Base-by-base conservation (phyloP, 192 early-diverging fungal genomes). In the Mortierella hygrophila region DNA sequence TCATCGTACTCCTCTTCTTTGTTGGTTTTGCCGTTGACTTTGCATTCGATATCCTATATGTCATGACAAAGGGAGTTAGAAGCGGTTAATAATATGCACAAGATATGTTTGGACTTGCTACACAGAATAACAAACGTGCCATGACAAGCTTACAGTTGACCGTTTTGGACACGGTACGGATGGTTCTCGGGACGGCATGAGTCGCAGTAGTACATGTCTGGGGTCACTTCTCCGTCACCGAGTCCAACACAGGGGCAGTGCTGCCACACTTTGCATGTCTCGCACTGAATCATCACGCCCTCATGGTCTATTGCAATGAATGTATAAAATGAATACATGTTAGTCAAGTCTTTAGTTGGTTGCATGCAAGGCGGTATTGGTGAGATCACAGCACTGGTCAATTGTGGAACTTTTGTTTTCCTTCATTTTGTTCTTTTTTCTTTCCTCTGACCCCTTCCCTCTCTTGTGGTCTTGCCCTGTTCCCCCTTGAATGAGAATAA, bases 1-100 rank as follows among this genome's bases (percentile, higher is more conserved):
- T 92, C 82, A 91, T 82, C 5, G 91, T 92, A 82, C 88, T 92
- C 26, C 91, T 70, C 77, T 90, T 90, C 49, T 92, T 92, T 38
- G 91, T 88, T 26, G 87, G 76, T 55, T 90, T 91, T 52, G 81
- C 79, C 38, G 29, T 72, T 63, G 81, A 54, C 60, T 85, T 85
- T 47, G 82, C 70, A 57, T 71, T 79, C 35, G 78, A 80, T 38
- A 85, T 46, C 1, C 83, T 85, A 68, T 26, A 68, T 57, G 42
- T 10, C 46, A 49, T 47, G 65, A 52, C 1, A 16, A 21, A 32
- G 21, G 6, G 35, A 8, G 18, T 52, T 52, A 35, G 0, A 20
- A 15, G 32, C 26, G 69, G 70, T 29, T 49, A 44, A 46, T 37
- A 37, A 75, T 71, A 70, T 38, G 47, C 1, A 35, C 37, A 8